Base-by-base conservation (phyloP, 371 early-diverging fungal species). In the Lichtheimia corymbifera region DNA sequence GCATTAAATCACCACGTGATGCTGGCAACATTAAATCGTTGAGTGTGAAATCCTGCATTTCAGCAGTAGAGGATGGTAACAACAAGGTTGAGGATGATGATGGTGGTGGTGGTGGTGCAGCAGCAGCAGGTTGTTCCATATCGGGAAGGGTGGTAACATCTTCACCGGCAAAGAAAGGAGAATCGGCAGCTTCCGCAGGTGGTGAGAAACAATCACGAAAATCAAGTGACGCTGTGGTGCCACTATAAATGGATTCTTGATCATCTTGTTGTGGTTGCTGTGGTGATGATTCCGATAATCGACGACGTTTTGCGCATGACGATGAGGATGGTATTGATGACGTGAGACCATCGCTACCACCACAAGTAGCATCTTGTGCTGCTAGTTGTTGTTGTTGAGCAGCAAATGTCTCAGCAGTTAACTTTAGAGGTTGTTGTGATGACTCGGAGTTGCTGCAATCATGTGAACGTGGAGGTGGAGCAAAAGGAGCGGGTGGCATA, bases 151-250 rank as follows among this genome's bases (percentile, higher is more conserved):
- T 17, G 49, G 25, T 13, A 4, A 9, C 15, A 20, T 52, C 52
- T 4, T 53, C 28, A 18, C 18, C 47, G 15, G 45, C 25, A 40
- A 62, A 50, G 40, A 47, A 25, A 18, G 62, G 35, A 30, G 40
- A 27, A 24, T 57, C 63, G 18, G 58, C 63, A 9, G 50, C 14
- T 47, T 65, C 65, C 4, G 64, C 52, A 43, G 78, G 73, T 24
- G 75, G 76, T 7, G 79, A 78, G 50, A 80, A 74, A 50, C 80
- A 80, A 20, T 80, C 80, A 49, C 71, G 67, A 47, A 80, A 80
- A 55, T 80, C 80, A 24, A 80, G 67, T 2, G 77, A 73, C 3
- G 61, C 77, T 15, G 77, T 80, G 1, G 80, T 74, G 15, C 80
- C 75, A 27, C 72, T 76, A 35, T 73, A 68, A 18, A 61, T 61